These are phyloP conservation scores for Monosporozyma servazzii DNA, from an alignment of 805 yeast species.

Conservation along the genomic window DNA sequence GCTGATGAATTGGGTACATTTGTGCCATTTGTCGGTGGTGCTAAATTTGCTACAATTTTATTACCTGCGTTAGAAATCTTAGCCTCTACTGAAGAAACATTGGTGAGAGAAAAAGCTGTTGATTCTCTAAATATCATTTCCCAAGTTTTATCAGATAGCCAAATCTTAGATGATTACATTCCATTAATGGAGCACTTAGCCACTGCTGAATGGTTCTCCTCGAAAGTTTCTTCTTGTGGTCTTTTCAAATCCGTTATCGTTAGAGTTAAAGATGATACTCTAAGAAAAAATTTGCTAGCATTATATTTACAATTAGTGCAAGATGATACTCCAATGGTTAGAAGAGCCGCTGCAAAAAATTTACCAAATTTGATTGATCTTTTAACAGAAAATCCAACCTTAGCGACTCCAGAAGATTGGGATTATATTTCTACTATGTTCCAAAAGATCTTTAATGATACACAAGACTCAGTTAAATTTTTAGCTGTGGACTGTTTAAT, in stretches of 20 bases:
- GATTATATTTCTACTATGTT: conserved; percentile 76
- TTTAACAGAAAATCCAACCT: conserved; percentile 39
- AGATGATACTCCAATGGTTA: conserved; percentile 97
- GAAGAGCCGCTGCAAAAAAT: conserved; percentile 84
- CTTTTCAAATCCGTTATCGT: conserved; percentile 62
- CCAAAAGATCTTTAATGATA: conserved; percentile 65
- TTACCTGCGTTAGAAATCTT: conserved; percentile 68
- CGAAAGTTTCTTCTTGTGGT: conserved; percentile 86
- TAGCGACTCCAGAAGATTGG: conserved; percentile 54
- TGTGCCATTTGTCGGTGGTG: conserved; percentile 84
- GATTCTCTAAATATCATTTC: conserved; percentile 71
- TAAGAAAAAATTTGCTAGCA: conserved; percentile 53
- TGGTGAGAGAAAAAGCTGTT: conserved; percentile 91
- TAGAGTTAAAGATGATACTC: conserved; percentile 42
- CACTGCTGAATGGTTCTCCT: conserved; percentile 89
- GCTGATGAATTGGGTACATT: conserved; percentile 86
- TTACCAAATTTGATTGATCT: conserved; percentile 66
- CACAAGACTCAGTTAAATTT: conserved; percentile 91
- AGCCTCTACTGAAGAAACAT: conserved; percentile 90
- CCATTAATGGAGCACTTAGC: conserved; percentile 72
- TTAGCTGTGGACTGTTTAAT: conserved; percentile 81
- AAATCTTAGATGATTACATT: conserved; percentile 56
- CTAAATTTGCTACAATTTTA: conserved; percentile 47
- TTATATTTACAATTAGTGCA: conserved; percentile 61
- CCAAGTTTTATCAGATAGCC: conserved; percentile 49